These are phyloP conservation scores for Sugiyamaella valdiviana DNA, from an alignment of 805 yeast species.

Conservation along the genomic window DNA sequence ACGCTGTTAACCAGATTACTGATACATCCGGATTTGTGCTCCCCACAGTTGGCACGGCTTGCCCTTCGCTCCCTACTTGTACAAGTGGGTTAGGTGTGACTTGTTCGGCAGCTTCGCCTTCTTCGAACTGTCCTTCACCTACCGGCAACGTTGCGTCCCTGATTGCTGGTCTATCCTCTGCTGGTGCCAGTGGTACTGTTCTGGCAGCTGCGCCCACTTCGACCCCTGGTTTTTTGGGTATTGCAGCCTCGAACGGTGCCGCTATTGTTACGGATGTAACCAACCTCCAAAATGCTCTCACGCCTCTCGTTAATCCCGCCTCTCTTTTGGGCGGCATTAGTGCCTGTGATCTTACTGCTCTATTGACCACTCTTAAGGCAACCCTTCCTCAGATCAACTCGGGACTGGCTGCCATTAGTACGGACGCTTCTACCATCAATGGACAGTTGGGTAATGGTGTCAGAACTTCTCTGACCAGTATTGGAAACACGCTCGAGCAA, in stretches of 20 bases:
- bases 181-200: neutral
- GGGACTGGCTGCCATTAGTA: neutral
- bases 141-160: neutral
- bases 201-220: neutral
- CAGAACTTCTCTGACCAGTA: too few species aligned
- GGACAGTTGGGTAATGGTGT: too few species aligned
- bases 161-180: neutral
- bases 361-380: neutral
- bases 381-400: neutral
- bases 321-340: neutral
- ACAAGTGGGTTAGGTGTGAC: neutral
- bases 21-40: neutral
- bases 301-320: neutral
- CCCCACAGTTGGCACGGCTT: neutral
- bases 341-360: neutral
- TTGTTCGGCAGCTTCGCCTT: neutral
- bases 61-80: neutral
- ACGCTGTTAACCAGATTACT: neutral
- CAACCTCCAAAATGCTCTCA: neutral
- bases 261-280: neutral
- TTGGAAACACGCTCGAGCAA: too few species aligned
- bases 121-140: neutral
- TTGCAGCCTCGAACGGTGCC: neutral
- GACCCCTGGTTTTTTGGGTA: neutral
- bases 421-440: too few species aligned